Base-by-base conservation (phyloP, 352 stramenopile species). In the Pythium phragmiticola region DNA sequence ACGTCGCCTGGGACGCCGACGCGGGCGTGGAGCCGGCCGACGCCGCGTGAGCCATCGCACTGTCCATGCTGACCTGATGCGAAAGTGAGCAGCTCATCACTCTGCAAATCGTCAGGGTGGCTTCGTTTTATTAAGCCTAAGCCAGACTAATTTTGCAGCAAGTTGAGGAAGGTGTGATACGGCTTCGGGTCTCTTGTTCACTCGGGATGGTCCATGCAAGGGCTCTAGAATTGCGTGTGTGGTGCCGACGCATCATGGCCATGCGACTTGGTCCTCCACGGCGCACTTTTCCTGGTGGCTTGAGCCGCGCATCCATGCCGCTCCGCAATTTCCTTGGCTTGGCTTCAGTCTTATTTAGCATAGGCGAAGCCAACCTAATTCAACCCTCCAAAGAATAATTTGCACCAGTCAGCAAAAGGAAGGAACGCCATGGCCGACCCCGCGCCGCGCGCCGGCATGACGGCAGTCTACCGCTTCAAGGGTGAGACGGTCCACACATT, bases 401-500 rank as follows among this genome's bases (percentile, higher is more conserved):
- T 17, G 37, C 3, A 4, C 37, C 37, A 42, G 14, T 17, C 9
- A 42, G 14, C 17, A 48, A 23, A 48, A 48, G 14, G 11, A 42
- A 19, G 14, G 11, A 42, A 19, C 13, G 34, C 21, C 11, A 69
- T 60, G 54, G 50, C 56, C 28, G 54, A 56, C n/a, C 17, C 26
- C 26, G 26, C 14, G 54, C 43, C 39, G 7, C 23, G 11, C 2
- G 53, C 53, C 7, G 80, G 80, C 45, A 75, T 91, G 56, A 82
- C 75, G 64, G 80, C 78, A 49, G 77, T 70, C 36, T 89, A 83
- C 58, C 76, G 74, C 67, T 91, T 91, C 77, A 73, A 78, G 62
- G 80, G 78, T 56, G 71, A 88, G 61, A 55, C 74, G n/a, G 78
- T 89, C 68, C 82, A 91, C 68, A 61, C 68, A 58, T 91, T 89